A percentile compares a stretch with the other conserved stretches of the same genome.
phyloP scores from a whole-genome alignment of 2,329 filamentous ascomycete species.

The Biscogniauxia sp. region DNA sequence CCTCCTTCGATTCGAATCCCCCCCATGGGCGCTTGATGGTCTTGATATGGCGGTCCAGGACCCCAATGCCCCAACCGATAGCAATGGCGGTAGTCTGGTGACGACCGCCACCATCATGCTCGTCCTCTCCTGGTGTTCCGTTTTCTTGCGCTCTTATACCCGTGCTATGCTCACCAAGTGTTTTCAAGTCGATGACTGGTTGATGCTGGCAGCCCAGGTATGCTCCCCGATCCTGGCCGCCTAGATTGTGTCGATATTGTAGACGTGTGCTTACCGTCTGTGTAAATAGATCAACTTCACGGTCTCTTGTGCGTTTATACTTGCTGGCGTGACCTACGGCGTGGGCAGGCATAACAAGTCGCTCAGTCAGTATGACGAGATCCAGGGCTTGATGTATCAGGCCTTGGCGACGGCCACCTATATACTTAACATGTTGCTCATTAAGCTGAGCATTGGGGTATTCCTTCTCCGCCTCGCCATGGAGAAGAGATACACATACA shows the following conservation, averaged over 20 bases:
- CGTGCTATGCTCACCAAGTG: slow-evolving; percentile 30
- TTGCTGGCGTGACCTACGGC: slow-evolving; percentile 41
- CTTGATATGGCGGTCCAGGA: slow-evolving; percentile 31
- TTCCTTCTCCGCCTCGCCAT: slow-evolving; percentile 50
- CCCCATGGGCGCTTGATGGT: slow-evolving; percentile 21
- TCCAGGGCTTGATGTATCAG: slow-evolving; percentile 52
- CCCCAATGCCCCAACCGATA: slow-evolving; percentile 30
- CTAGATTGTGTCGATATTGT: not conserved
- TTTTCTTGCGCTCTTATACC: slow-evolving; percentile 29
- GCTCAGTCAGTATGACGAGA: slow-evolving; percentile 38
- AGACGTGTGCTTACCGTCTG: slow-evolving; percentile 4
- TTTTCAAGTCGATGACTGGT: slow-evolving; percentile 52
- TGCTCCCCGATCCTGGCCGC: slow-evolving; percentile 8
- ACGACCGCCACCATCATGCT: slow-evolving; percentile 37
- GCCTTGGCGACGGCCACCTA: slow-evolving; percentile 50
- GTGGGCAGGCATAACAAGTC: slow-evolving; percentile 48
- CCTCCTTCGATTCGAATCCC: slow-evolving; percentile 3
- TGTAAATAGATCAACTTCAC: slow-evolving; percentile 43
- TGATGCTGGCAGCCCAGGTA: slow-evolving; percentile 51
- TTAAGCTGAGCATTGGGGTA: slow-evolving; percentile 55
- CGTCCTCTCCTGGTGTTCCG: slow-evolving; percentile 30
- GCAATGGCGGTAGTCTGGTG: slow-evolving; percentile 30
- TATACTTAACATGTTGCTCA: slow-evolving; percentile 53
- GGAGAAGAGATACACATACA: slow-evolving; percentile 46
- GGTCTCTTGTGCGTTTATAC: slow-evolving; percentile 44